Evolutionary conservation across 345 rosid species (phyloP).

Genomic region (Anastatica hierochuntica): DNA sequence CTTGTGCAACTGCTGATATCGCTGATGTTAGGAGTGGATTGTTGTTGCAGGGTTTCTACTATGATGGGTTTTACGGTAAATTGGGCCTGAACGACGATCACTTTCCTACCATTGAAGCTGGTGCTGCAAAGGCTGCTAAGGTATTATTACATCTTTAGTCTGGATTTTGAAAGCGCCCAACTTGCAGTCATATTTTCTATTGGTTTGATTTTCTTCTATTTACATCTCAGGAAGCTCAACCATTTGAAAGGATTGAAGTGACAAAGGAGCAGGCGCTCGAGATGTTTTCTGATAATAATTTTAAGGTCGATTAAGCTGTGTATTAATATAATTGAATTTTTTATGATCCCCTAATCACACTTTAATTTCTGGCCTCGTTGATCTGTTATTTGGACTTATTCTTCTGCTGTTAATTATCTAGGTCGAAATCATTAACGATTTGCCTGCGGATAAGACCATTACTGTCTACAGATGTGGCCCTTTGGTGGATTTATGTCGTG

Average conservation of each 20-base stretch:
- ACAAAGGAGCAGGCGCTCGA: slow-evolving; percentile 80
- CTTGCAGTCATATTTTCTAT: too few species aligned
- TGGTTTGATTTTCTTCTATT: neutral
- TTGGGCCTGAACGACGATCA: slow-evolving; percentile 82
- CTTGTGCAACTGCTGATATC: neutral
- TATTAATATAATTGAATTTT: neutral
- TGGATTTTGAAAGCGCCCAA: too few species aligned
- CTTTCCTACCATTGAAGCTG: slow-evolving; percentile 65
- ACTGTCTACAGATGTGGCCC: slow-evolving; percentile 98
- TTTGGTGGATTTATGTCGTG: slow-evolving; percentile 92
- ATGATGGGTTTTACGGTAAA: slow-evolving; percentile 90
- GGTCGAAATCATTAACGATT: slow-evolving; percentile 84
- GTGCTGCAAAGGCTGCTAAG: slow-evolving; percentile 62
- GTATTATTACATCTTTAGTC: slow-evolving; percentile 30
- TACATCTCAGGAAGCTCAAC: slow-evolving; percentile 61
- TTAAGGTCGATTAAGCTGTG: slow-evolving; percentile 50
- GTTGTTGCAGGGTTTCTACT: slow-evolving; percentile 77
- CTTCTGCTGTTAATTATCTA: slow-evolving; percentile 27
- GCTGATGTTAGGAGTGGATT: slow-evolving; percentile 12
- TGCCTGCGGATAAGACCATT: slow-evolving; percentile 84
- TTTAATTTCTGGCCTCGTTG: neutral
- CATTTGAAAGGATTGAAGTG: slow-evolving; percentile 96
- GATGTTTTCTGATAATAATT: slow-evolving; percentile 78
- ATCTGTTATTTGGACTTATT: slow-evolving; percentile 5
- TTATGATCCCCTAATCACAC: neutral